These are phyloP conservation scores for Solanum hybrid DNA, from an alignment of 305 asterid species.

Conservation along the genomic window DNA sequence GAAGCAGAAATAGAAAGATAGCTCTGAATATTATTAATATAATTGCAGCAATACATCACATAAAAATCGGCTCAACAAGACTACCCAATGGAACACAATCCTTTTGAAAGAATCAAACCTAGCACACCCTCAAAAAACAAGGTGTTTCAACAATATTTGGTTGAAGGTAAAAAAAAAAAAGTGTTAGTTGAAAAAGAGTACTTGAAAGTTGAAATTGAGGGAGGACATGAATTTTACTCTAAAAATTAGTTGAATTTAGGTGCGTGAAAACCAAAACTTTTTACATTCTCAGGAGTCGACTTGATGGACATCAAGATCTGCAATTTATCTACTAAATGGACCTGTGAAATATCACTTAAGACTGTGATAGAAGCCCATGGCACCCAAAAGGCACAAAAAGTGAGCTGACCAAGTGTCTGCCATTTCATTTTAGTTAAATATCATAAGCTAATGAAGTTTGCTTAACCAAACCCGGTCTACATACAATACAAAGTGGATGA, in stretches of 20 bases:
- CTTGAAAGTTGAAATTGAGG: background rate
- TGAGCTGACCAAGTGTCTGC: background rate
- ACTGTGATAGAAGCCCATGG: background rate
- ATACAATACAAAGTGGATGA: background rate
- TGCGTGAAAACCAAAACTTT: background rate
- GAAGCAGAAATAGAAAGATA: background rate
- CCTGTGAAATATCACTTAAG: background rate
- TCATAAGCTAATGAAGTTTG: background rate
- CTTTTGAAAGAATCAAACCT: background rate
- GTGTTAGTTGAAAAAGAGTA: background rate
- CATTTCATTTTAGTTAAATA: background rate
- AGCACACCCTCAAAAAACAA: background rate
- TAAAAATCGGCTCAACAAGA: background rate
- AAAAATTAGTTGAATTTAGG: background rate
- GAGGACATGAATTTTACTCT: background rate
- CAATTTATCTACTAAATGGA: background rate
- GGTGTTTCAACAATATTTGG: background rate
- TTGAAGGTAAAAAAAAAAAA: background rate
- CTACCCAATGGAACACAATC: background rate
- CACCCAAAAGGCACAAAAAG: background rate
- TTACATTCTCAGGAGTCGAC: background rate
- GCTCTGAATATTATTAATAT: background rate
- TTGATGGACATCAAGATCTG: background rate
- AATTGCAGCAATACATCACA: background rate
- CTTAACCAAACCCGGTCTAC: background rate